Percentiles rank a stretch among this genome's conserved stretches.
Evolutionary conservation across 1,139 yeast species (phyloP).

Genomic region (Pneumocystis carinii): DNA sequence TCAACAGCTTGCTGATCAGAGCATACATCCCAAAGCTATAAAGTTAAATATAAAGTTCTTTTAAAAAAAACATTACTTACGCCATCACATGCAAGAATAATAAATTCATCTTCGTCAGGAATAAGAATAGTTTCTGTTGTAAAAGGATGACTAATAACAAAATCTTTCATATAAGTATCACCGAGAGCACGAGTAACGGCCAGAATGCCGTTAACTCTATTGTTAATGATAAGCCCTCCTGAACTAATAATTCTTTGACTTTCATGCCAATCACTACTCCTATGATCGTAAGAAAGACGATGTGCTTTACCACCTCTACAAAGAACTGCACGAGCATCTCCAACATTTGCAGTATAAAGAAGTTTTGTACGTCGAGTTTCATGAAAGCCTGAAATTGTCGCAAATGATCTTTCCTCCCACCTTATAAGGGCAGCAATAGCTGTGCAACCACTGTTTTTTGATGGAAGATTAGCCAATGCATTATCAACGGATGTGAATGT

Average conservation of each 20-base stretch:
- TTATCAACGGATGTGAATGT: slow-evolving; percentile 61
- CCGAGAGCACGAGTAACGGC: slow-evolving; percentile 93
- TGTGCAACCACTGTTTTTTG: slow-evolving; percentile 73
- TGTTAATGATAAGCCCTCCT: slow-evolving; percentile 81
- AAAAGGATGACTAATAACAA: slow-evolving; percentile 81
- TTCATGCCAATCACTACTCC: slow-evolving; percentile 72
- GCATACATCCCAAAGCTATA: slow-evolving; percentile 68
- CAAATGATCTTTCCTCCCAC: slow-evolving; percentile 31
- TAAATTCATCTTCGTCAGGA: slow-evolving; percentile 43
- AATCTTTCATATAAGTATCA: slow-evolving; percentile 80
- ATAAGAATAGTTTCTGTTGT: slow-evolving; percentile 74
- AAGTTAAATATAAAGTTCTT: neutral
- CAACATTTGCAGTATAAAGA: slow-evolving; percentile 89
- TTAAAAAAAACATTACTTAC: neutral
- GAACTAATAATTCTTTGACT: slow-evolving; percentile 54
- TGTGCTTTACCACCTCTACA: slow-evolving; percentile 53
- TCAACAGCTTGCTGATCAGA: slow-evolving; percentile 70
- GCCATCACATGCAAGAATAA: slow-evolving; percentile 88
- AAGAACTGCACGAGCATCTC: slow-evolving; percentile 76
- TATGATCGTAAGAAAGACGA: slow-evolving; percentile 83
- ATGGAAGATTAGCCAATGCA: slow-evolving; percentile 37
- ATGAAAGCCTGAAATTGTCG: slow-evolving; percentile 1
- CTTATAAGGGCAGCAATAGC: slow-evolving; percentile 87
- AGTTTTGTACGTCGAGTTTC: slow-evolving; percentile 29
- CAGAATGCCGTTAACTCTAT: slow-evolving; percentile 86